Evolutionary conservation across 192 early-diverging fungal species (phyloP), one percentile per base, ranked within the genome.

Genomic region (Coemansia sp.): DNA sequence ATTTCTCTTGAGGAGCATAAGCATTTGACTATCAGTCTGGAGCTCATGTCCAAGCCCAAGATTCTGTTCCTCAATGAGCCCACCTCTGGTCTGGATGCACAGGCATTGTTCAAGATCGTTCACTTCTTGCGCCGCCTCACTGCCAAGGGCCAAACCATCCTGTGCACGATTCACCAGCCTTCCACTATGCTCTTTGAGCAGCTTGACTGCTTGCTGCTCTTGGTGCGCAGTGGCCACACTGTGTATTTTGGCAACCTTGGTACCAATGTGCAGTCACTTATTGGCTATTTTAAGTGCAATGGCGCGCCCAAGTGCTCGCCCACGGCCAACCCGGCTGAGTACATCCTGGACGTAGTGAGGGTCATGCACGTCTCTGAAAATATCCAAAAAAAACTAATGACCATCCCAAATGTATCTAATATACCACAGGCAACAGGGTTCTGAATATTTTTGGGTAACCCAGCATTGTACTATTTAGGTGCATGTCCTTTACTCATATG

Each of bases 41-140:
- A 96, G 73, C 84, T 96, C 35, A 86, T 94, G 12, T 85, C 92
- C n/a, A 83, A 89, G 80, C 89, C 90, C 16, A 86, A 89, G 68
- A 72, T 91, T 36, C 85, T 97, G 34, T 92, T 97, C 82, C 83
- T 95, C 62, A 93, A 95, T 77, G 95, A 91, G 69, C 95, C 95
- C 48, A 95, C 93, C 5, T 92, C 90, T 21, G 95, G 95, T 42
- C 80, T 91, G 13, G 89, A 91, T 75, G 86, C 88, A 3, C 92
- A 94, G 69, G 82, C 90, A 16, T 88, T 90, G 0, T 88, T 88
- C 72, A 88, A 91, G 78, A 83, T 91, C 60, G 79, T 89, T 66
- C 85, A 88, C 64, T 90, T 93, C 72, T 79, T 90, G 86, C 86
- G 84, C 64, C 77, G 82, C 61, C 68, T 88, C 70, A 83, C 89